These are phyloP conservation scores for Cucurbita ficifolia DNA, from an alignment of 306 rosid genomes.

Conservation along the genomic window DNA sequence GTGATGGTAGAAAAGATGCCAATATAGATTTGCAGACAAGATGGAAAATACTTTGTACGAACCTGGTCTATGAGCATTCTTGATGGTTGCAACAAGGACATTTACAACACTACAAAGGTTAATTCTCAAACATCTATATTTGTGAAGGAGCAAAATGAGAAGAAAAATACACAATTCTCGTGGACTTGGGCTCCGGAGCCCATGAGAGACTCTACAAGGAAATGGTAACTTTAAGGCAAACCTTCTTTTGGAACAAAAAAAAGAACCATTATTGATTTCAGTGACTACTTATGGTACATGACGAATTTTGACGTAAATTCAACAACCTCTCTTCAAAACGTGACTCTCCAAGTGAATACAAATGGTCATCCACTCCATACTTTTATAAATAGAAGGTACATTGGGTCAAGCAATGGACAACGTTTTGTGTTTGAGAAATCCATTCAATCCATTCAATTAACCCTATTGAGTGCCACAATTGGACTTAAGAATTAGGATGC, in stretches of 20 bases:
- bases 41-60: not conserved
- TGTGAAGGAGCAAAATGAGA: constrained; percentile 14
- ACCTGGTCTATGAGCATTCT: constrained; percentile 22
- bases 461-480: constrained; percentile 5
- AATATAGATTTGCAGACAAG: not conserved
- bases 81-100: constrained; percentile 28
- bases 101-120: constrained; percentile 38
- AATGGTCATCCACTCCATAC: too few species aligned
- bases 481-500: constrained; percentile 2
- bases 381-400: too few species aligned
- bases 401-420: too few species aligned
- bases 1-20: not conserved
- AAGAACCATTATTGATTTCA: constrained; percentile 14
- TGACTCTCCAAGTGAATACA: too few species aligned
- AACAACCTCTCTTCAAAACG: not conserved
- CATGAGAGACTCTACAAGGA: not conserved
- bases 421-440: too few species aligned
- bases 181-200: constrained; percentile 41
- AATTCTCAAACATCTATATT: constrained; percentile 38
- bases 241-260: constrained; percentile 6
- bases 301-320: not conserved
- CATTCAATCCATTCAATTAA: not conserved
- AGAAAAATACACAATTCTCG: constrained; percentile 12
- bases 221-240: too few species aligned
- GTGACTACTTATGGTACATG: constrained; percentile 40